phyloP scores from a whole-genome alignment of 2,329 filamentous ascomycete genomes.

The Furcasterigmium furcatum region DNA sequence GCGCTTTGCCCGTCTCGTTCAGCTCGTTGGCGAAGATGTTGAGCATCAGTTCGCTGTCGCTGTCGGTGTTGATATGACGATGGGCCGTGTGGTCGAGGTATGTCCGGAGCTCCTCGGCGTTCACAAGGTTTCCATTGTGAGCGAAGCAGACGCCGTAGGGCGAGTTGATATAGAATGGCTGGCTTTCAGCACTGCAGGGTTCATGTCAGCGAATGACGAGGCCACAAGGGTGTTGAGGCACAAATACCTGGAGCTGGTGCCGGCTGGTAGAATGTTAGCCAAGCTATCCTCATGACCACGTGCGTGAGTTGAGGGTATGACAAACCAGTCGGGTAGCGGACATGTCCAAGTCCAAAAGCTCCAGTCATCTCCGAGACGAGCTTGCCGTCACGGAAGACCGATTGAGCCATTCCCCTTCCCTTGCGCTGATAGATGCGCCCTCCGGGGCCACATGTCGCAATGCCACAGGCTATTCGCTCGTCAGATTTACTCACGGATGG shows the following conservation, averaged over 20 bases:
- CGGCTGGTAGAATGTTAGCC: not conserved
- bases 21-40: constrained; percentile 85
- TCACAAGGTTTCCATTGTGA: constrained; percentile 86
- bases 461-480: no score
- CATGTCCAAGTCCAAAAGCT: constrained; percentile 59
- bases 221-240: not conserved
- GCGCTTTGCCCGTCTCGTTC: constrained; percentile 74
- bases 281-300: constrained; percentile 55
- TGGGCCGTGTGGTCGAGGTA: constrained; percentile 76
- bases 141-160: constrained; percentile 80
- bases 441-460: constrained; percentile 68
- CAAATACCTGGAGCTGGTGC: constrained; percentile 53
- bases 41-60: constrained; percentile 81
- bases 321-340: constrained; percentile 93
- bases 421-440: constrained; percentile 88
- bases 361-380: constrained; percentile 66
- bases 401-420: constrained; percentile 81
- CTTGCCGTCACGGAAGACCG: constrained; percentile 78
- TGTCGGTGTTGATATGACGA: constrained; percentile 87
- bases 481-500: no score
- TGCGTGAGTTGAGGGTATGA: no score
- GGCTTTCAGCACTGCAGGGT: constrained; percentile 69
- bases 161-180: constrained; percentile 76
- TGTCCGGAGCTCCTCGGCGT: constrained; percentile 64
- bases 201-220: not conserved